Percentiles rank a stretch among this genome's conserved stretches.
These are phyloP conservation scores for Dinochytrium kinnereticum DNA, from an alignment of 371 early-diverging fungal species.

Conservation along the genomic window DNA sequence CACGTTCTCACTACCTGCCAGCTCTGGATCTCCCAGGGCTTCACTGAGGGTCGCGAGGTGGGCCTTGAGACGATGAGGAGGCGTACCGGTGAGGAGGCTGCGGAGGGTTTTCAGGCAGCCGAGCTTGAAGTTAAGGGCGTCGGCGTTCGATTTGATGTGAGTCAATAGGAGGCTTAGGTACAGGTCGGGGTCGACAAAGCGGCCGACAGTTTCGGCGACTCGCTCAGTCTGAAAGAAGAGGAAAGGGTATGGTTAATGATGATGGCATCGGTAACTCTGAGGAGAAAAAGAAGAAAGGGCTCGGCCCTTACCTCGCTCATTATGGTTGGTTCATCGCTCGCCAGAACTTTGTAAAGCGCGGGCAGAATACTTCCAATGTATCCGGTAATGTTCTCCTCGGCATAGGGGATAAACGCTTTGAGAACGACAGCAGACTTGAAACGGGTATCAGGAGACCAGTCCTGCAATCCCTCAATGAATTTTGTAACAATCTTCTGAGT, in stretches of 20 bases:
- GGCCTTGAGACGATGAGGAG: constrained; percentile 11
- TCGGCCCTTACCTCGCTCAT: constrained; percentile 41
- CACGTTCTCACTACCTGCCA: constrained; percentile 47
- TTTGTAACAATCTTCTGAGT: constrained; percentile 61
- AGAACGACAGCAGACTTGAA: constrained; percentile 46
- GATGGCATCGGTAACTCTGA: background rate
- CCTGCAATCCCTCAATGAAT: constrained; percentile 54
- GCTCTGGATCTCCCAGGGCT: constrained; percentile 39
- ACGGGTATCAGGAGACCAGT: constrained; percentile 55
- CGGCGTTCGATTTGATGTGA: constrained; percentile 38
- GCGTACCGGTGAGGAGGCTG: constrained; percentile 39
- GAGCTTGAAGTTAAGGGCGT: constrained; percentile 39
- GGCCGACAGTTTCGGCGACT: constrained; percentile 41
- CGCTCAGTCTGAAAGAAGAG: constrained; percentile 17
- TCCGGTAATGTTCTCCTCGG: constrained; percentile 55
- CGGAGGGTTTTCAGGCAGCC: constrained; percentile 45
- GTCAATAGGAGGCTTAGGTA: constrained; percentile 39
- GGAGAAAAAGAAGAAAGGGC: background rate
- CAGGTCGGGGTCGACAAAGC: constrained; percentile 47
- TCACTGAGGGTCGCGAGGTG: constrained; percentile 26
- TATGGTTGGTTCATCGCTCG: constrained; percentile 50
- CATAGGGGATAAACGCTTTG: constrained; percentile 39
- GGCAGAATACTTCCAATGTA: constrained; percentile 52
- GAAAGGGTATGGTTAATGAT: background rate
- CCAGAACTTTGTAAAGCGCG: constrained; percentile 44